Base-by-base conservation (phyloP, 106 monocot genomes). In the Dendrobium huoshanense region DNA sequence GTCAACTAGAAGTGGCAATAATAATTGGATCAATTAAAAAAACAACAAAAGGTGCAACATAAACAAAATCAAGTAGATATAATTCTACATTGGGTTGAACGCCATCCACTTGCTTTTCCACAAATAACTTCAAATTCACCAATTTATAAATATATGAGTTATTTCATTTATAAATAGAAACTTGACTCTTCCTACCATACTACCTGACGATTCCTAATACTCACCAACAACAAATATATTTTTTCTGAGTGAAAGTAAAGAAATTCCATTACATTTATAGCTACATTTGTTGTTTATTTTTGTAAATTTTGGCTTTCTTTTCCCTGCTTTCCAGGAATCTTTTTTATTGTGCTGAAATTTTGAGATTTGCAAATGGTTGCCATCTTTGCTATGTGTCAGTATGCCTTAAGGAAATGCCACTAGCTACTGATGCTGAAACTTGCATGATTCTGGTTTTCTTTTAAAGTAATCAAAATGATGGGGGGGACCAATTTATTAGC, bases 401-500 rank as follows among this genome's bases (percentile, higher is more conserved):
- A 70, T 37, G 61, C 61, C 22, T 61, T 10, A 22, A 22, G 70
- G 70, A 70, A 29, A 15, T 29, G 11, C 33, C 1, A 17, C 70
- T 70, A 4, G 22, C 70, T 74, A 44, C 20, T 74, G 43, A 19
- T 44, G 74, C 22, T 22, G 74, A 19, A 74, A 41, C 9, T 44
- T n/a, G 7, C 20, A 9, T 43, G 41, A 74, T 19, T 43, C 9
- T 74, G 19, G 41, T 74, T 74, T 42, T 9, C 74, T n/a, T 7
- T 7, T 44, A 18, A 1, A 42, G 17, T 43, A 42, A 64, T 17
- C 22, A 59, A 65, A 64, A 78, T 25, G 42, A 87, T 92, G 90
- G 83, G 41, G 59, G 77, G 42, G 61, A 29, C 42, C 78, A 82
- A 83, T 75, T 55, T 73, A 31, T 91, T 82, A 70, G 16, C 84